Evolutionary conservation across 2,329 filamentous ascomycete genomes (phyloP).

Genomic region (Hypoxylon sp.): DNA sequence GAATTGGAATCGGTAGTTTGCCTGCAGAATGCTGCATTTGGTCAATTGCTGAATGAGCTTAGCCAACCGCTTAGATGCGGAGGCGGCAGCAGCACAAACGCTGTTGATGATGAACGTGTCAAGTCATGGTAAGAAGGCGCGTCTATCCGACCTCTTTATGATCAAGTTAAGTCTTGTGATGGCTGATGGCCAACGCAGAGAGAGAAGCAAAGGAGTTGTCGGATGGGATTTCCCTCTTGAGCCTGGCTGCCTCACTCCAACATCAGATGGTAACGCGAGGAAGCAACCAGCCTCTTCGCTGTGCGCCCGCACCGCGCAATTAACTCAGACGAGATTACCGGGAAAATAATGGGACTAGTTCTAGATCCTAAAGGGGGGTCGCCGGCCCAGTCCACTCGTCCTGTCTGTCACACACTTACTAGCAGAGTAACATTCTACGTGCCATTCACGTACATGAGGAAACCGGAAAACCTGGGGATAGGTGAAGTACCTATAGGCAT

Average conservation of each 20-base stretch:
- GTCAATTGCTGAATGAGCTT: constrained; percentile 11
- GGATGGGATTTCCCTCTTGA: constrained; percentile 35
- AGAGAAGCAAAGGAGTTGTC: constrained; percentile 20
- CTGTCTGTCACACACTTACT: constrained; percentile 24
- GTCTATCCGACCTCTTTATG: constrained; percentile 22
- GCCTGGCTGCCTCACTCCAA: constrained; percentile 23
- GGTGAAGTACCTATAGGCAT: too few species aligned
- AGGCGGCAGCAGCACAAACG: background rate
- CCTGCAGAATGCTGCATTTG: constrained; percentile 23
- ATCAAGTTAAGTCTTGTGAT: constrained; percentile 11
- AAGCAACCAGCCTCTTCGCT: constrained; percentile 19
- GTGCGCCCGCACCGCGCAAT: constrained; percentile 34
- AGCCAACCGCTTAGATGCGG: constrained; percentile 25
- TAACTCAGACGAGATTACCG: constrained; percentile 36
- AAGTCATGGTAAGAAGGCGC: constrained; percentile 20
- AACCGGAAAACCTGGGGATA: constrained; percentile 32
- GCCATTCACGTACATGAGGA: constrained; percentile 22
- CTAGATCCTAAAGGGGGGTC: constrained; percentile 31
- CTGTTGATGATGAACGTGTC: constrained; percentile 6
- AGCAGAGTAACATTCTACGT: constrained; percentile 25
- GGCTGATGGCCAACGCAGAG: constrained; percentile 19
- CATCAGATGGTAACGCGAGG: constrained; percentile 27
- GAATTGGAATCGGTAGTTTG: constrained; percentile 15
- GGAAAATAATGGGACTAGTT: constrained; percentile 33
- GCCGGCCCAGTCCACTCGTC: constrained; percentile 31